Conservation (phyloP, 2,329 filamentous ascomycete genomes). For the Stromatinia cepivora region DNA sequence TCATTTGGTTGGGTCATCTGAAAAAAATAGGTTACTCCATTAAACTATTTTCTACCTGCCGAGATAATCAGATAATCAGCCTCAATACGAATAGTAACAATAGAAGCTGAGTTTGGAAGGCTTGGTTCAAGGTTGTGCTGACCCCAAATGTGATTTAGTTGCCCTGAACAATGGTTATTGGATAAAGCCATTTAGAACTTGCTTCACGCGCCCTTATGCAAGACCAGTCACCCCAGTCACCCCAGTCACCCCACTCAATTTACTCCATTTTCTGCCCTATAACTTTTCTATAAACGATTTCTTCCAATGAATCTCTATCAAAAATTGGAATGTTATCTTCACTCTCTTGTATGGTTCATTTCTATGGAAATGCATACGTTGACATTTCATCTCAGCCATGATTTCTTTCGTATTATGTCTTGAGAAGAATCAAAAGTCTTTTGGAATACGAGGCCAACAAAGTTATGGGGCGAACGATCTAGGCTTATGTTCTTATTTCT, state of each 20-base stretch:
- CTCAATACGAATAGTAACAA: constrained; percentile 29
- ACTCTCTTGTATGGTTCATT: not conserved
- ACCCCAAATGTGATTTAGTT: constrained; percentile 19
- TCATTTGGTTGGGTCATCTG: constrained; percentile 15
- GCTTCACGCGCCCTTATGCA: constrained; percentile 22
- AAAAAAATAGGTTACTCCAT: not conserved
- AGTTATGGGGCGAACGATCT: constrained; percentile 3
- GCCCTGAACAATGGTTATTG: constrained; percentile 9
- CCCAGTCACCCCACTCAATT: not conserved
- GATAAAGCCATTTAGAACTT: not conserved
- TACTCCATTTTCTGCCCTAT: constrained; percentile 1
- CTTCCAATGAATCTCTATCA: constrained; percentile 7
- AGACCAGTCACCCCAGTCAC: constrained; percentile 20
- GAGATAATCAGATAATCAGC: constrained; percentile 24
- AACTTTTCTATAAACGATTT: not conserved
- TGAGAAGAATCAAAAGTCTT: not conserved
- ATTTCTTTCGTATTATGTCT: constrained; percentile 15
- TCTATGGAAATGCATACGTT: constrained; percentile 9
- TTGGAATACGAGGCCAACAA: constrained; percentile 12
- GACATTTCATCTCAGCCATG: constrained; percentile 7
- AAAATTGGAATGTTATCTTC: not conserved
- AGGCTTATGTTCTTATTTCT: constrained; percentile 4
- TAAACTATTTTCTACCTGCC: not conserved
- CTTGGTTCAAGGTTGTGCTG: constrained; percentile 10
- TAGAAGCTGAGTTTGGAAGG: constrained; percentile 23